Conservation (phyloP, 179 eudicot genomes). For the Drosera spatulata region DNA sequence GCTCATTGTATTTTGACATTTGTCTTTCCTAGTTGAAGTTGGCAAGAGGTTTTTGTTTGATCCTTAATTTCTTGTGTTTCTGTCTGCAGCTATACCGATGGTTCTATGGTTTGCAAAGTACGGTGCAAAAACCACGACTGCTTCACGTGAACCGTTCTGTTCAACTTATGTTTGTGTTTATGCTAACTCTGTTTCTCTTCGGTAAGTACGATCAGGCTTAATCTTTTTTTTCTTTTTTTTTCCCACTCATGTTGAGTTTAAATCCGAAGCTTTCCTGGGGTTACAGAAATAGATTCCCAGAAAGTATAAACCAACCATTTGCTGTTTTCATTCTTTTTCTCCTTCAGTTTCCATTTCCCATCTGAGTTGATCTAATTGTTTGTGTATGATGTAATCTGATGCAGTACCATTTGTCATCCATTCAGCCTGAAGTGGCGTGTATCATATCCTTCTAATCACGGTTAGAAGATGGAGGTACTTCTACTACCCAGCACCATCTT, state of each 20-base stretch:
- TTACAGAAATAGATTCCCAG: too few relatives aligned
- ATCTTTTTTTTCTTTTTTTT: background rate
- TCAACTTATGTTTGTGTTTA: constrained; percentile 37
- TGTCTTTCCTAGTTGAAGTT: background rate
- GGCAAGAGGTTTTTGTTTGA: constrained; percentile 3
- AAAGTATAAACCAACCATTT: background rate
- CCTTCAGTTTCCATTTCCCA: too few relatives aligned
- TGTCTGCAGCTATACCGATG: constrained; percentile 39
- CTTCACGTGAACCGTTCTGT: constrained; percentile 30
- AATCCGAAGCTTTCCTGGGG: too few relatives aligned
- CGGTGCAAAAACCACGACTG: constrained; percentile 22
- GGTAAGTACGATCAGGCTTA: constrained; percentile 34
- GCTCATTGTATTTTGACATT: background rate
- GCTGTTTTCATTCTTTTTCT: constrained; percentile 1
- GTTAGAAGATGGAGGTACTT: background rate
- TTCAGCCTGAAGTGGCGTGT: constrained; percentile 17
- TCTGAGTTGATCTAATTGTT: background rate
- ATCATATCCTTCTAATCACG: background rate
- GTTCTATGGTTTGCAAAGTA: constrained; percentile 31
- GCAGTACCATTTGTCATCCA: constrained; percentile 65
- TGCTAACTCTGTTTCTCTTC: constrained; percentile 48
- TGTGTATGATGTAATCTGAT: constrained; percentile 10
- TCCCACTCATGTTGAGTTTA: background rate
- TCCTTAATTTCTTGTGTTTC: constrained; percentile 2
- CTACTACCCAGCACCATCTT: too few relatives aligned